Base-by-base conservation (phyloP, 495 filamentous ascomycete genomes). In the Trichoderma asperelloides region DNA sequence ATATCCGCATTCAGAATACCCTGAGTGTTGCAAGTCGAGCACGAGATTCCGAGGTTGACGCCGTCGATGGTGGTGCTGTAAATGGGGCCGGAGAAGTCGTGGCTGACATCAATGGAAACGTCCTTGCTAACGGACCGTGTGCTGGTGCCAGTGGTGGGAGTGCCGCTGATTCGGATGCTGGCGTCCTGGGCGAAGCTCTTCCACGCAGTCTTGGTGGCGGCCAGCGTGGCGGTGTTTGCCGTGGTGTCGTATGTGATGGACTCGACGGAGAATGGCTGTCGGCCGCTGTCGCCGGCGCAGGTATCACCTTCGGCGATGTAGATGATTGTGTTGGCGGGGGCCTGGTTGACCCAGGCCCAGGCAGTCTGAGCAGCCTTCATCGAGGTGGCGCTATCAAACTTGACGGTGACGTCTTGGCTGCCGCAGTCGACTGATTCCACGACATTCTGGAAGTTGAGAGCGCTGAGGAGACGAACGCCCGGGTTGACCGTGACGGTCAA, bases 61-160 rank as follows among this genome's bases (percentile, higher is more conserved):
- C 66, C 66, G 51, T 63, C 23, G 30, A 67, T 30, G 45, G 16
- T 47, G n/a, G 49, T 60, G 37, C 18, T 67, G 66, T 41, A 39
- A 40, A 67, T 67, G 33, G 30, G 30, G 30, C 41, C 21, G 47
- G 49, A 62, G 57, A 67, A 67, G 57, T 67, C 66, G 66, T 67
- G 49, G 7, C 25, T 37, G 27, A 67, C n/a, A 39, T 63, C 55
- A 21, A 67, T 39, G 18, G 30, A 3, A 2, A 39, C 62, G 16
- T 39, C 28, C 21, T 39, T 30, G 62, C 62, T 39, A 7, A 40
- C 21, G 15, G 18, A 15, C 2, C 30, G 18, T 3, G 7, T 37
- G 21, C 12, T 63, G 66, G 21, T 8, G 11, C n/a, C 30, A 1
- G 51, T 40, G 28, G 33, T 33, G 30, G 27, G n/a, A n/a, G 11